Base-by-base conservation (phyloP, 139 green algal species). In the Tetradesmus obliquus region DNA sequence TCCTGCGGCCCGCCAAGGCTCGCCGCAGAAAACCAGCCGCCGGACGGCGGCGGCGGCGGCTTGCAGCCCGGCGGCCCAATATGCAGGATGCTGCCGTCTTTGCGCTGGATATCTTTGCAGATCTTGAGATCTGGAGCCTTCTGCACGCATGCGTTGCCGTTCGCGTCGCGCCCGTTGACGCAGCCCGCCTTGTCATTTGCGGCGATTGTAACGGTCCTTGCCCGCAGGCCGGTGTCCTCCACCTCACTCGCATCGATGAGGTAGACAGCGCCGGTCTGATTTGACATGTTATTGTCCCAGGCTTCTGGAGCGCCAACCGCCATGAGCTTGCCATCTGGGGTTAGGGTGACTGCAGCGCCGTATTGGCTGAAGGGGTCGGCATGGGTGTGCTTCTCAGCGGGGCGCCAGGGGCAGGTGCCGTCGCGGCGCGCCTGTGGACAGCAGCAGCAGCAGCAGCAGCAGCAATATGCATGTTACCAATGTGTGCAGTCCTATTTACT, bases 281-380 rank as follows among this genome's bases (percentile, higher is more conserved):
- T 45, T 5, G 71, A 55, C 85, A 89, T 89, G 66, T 89, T 89
- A 0, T 89, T 89, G 45, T 89, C 85, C 85, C 85, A 89, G 12
- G 32, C 51, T 2, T 55, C 71, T 51, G 85, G 85, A 9, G 85
- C 85, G 10, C 85, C 85, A 17, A 89, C 66, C 3, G 71, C 55
- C 62, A 89, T 55, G 13, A 89, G 32, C 13, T 89, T 88, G 62
- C 85, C 85, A 24, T 81, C 62, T 12, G 62, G 32, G 19, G 85
- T 82, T 8, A 89, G 62, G 2, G 32, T n/a, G 2, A 89, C 85
- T 22, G 17, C 62, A 19, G 62, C 85, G 22, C 85, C 85, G 20
- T 89, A 89, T 55, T 89, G 71, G 51, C 85, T 89, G 66, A 32
- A 58, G 15, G 85, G 85, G 51, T 89, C 85, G 2, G 32, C 5